Conservation (phyloP, 148 eudicot genomes). For the Rhododendron ferrugineum region DNA sequence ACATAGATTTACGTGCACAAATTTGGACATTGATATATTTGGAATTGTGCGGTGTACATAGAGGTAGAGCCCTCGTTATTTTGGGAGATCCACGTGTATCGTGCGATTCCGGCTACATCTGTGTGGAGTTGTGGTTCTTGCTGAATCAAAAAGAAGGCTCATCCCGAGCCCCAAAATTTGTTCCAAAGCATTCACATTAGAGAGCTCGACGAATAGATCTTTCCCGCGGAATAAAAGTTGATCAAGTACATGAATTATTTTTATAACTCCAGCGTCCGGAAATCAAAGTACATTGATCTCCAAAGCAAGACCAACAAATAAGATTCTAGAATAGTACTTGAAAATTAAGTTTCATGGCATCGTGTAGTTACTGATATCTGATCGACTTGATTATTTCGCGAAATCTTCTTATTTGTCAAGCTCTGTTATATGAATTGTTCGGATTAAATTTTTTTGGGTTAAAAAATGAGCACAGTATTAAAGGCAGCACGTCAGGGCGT, state of each 20-base stretch:
- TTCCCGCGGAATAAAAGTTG: not conserved
- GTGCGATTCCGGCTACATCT: not conserved
- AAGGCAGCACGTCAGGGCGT: not conserved
- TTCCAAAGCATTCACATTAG: not conserved
- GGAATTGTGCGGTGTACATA: not conserved
- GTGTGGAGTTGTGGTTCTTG: not conserved
- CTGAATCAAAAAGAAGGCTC: not conserved
- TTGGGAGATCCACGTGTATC: not conserved
- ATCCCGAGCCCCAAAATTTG: not conserved
- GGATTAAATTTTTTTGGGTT: not conserved
- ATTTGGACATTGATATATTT: not conserved
- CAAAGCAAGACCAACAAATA: not conserved
- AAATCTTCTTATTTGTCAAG: too few relatives aligned
- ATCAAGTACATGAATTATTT: not conserved
- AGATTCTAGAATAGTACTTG: not conserved
- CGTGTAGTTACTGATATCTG: not conserved
- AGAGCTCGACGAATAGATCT: not conserved
- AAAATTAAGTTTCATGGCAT: too few relatives aligned
- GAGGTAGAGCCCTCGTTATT: too few relatives aligned
- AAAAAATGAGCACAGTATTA: not conserved
- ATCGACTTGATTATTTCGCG: not conserved
- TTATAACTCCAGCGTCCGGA: not conserved
- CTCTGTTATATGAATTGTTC: not conserved
- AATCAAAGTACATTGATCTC: not conserved
- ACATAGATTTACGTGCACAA: not conserved